phyloP scores from a whole-genome alignment of 768 basidiomycete species.

The Chalciporus pseudorubinellus region DNA sequence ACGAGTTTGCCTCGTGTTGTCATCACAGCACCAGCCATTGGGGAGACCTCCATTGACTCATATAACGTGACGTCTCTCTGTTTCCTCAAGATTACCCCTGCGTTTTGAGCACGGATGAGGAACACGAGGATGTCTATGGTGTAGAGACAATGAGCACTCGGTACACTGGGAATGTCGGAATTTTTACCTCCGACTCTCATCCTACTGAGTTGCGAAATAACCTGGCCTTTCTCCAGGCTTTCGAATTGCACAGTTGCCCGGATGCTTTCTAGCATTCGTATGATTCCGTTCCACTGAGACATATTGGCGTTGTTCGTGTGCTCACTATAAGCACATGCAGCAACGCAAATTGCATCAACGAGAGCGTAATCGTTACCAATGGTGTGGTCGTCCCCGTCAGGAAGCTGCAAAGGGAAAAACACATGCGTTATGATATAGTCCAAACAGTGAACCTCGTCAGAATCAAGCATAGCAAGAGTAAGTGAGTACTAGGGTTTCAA shows the following conservation, averaged over 20 bases:
- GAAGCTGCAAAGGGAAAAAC: slow-evolving; percentile 39
- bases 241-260: slow-evolving; percentile 2
- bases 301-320: slow-evolving; percentile 5
- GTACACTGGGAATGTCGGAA: not conserved
- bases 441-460: not conserved
- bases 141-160: not conserved
- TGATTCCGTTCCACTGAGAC: slow-evolving; percentile 29
- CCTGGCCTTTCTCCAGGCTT: not conserved
- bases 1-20: slow-evolving; percentile 39
- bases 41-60: slow-evolving; percentile 46
- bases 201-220: slow-evolving; percentile 12
- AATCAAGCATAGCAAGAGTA: not conserved
- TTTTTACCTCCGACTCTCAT: slow-evolving; percentile 23
- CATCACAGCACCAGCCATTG: slow-evolving; percentile 33
- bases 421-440: slow-evolving; percentile 39
- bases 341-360: slow-evolving; percentile 15
- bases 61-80: slow-evolving; percentile 26
- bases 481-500: not conserved
- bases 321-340: slow-evolving; percentile 18
- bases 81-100: slow-evolving; percentile 39
- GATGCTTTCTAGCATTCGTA: slow-evolving; percentile 24
- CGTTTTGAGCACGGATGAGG: slow-evolving; percentile 44
- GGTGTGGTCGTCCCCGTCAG: slow-evolving; percentile 31
- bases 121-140: slow-evolving; percentile 36
- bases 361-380: slow-evolving; percentile 26